Evolutionary conservation across 2,329 filamentous ascomycete species (phyloP).

Genomic region (Rutstroemia sp.): DNA sequence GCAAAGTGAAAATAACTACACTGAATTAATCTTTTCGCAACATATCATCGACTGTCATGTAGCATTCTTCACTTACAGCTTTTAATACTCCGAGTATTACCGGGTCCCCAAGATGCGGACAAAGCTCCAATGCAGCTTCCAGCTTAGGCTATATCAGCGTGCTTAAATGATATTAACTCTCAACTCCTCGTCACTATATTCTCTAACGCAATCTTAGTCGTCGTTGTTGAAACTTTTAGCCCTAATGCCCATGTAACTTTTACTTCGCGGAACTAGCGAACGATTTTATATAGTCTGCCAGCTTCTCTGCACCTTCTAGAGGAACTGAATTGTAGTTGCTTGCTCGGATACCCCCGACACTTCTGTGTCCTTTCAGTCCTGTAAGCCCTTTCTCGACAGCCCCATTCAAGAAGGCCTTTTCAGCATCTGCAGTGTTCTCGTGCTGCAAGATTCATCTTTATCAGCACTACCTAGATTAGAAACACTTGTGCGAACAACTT

Average conservation of each 20-base stretch:
- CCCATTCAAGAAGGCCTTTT: conserved; percentile 68
- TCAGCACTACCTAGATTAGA: background rate
- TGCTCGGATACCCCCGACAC: conserved; percentile 76
- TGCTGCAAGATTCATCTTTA: conserved; percentile 5
- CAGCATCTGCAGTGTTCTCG: conserved; percentile 57
- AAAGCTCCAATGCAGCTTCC: too few species aligned
- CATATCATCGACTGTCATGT: too few species aligned
- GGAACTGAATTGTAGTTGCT: conserved; percentile 87
- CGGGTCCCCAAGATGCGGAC: too few species aligned
- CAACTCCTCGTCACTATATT: background rate
- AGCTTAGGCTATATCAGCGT: too few species aligned
- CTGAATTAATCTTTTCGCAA: too few species aligned
- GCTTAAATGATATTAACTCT: too few species aligned
- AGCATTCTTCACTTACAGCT: too few species aligned
- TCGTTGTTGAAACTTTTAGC: background rate
- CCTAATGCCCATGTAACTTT: background rate
- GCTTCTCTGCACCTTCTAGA: conserved; percentile 57
- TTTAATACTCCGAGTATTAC: too few species aligned
- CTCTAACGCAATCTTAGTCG: background rate
- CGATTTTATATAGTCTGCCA: conserved; percentile 53
- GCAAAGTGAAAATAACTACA: too few species aligned
- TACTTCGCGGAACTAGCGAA: conserved; percentile 36
- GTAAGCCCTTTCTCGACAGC: conserved; percentile 57
- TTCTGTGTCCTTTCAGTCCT: conserved; percentile 86
- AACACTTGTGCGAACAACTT: conserved; percentile 11